Percentiles rank a stretch among this genome's conserved stretches.
phyloP scores from a whole-genome alignment of 176 grass and related monocot genomes.

The Carex myosuroides region DNA sequence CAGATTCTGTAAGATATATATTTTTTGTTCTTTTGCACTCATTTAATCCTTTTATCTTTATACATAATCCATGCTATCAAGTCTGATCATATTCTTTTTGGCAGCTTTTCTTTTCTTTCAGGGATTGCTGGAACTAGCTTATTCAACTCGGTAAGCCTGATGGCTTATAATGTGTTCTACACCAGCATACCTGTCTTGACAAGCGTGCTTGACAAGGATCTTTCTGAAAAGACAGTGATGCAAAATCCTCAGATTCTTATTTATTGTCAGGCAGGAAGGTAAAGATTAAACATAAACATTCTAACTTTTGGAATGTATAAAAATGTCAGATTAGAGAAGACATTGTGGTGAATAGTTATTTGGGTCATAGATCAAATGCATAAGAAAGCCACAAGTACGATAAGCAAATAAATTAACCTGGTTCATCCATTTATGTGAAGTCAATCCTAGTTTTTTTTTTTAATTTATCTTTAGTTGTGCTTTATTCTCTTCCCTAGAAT shows the following conservation, averaged over 20 bases:
- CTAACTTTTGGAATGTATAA: not conserved
- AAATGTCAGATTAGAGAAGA: not conserved
- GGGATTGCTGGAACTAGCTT: slow-evolving; percentile 93
- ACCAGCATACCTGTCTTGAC: slow-evolving; percentile 93
- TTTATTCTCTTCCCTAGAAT: not conserved
- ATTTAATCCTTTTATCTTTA: slow-evolving; percentile 16
- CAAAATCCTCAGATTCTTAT: slow-evolving; percentile 91
- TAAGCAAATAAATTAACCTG: not conserved
- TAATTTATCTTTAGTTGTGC: not conserved
- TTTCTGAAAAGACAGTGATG: slow-evolving; percentile 88
- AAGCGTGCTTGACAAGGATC: slow-evolving; percentile 84
- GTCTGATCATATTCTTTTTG: slow-evolving; percentile 25
- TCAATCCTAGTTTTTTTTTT: not conserved
- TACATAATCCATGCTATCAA: not conserved
- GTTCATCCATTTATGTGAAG: not conserved
- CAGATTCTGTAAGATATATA: slow-evolving; percentile 89
- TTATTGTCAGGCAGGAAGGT: slow-evolving; percentile 97
- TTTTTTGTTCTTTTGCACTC: not conserved
- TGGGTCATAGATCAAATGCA: not conserved
- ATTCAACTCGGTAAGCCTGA: slow-evolving; percentile 94
- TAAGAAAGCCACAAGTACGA: not conserved
- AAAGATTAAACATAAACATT: slow-evolving; percentile 18
- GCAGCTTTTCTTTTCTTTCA: slow-evolving; percentile 97
- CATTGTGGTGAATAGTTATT: not conserved
- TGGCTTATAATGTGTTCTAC: slow-evolving; percentile 99